Base-by-base conservation (phyloP, 768 basidiomycete genomes). In the Dentipellis sp. region DNA sequence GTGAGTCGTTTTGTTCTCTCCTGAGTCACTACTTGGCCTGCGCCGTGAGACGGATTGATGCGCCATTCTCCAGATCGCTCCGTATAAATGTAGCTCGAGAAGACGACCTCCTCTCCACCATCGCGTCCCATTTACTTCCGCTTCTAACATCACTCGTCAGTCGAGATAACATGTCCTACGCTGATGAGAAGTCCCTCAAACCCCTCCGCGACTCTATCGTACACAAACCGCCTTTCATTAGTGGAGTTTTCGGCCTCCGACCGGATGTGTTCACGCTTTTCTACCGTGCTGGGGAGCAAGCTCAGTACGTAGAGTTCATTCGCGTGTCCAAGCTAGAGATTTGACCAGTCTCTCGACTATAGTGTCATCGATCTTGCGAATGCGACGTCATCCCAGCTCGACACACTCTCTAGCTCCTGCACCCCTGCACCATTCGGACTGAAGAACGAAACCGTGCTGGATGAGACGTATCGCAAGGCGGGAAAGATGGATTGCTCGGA, bases 391-490 rank as follows among this genome's bases (percentile, higher is more conserved):
- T 60, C 45, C 6, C 51, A 58, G 12, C 58, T 70, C 34, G 56
- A 64, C 12, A 38, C 55, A 3, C 69, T 77, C 6, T 60, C 67
- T 0, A 46, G 55, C 0, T 69, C 71, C 1, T 76, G 75, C 58
- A 59, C 71, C 7, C 72, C 69, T 0, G 75, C 75, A 4, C 67
- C 72, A 1, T 78, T 76, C 52, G 75, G 78, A 3, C 36, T 54
- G 0, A 61, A 67, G 22, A 53, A 69, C 10, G 53, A 74, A 46
- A 67, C 74, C 37, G 70, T 76, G 0, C 61, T 72, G 2, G 76
- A 78, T 58, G 72, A 75, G 53, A 63, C 69, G 6, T 78, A 78
- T 58, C 68, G 78, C 14, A 77, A 75, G 58, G 75, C 73, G 0
- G 68, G 74, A 3, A 79, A 78, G 63, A 59, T 79, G 61, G 74